Base-by-base conservation (phyloP, 257 asterid genomes). In the Capsicum baccatum region DNA sequence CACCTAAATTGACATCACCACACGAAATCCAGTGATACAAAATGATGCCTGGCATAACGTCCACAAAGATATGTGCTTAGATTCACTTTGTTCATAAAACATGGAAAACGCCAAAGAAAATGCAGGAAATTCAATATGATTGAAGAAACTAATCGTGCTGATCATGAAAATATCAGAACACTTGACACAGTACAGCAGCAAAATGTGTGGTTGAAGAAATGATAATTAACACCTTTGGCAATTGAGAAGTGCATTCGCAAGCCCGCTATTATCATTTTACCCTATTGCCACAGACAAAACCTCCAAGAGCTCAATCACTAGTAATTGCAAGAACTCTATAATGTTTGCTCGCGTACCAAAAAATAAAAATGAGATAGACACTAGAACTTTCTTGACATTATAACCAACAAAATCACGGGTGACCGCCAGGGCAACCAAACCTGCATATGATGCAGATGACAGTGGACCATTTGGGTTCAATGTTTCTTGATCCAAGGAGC, bases 161-260 rank as follows among this genome's bases (percentile, higher is more conserved):
- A 13, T 6, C 14, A 0, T 3, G 21, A 52, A 52, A 52, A 4
- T 54, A 76, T 52, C 81, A 26, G 1, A 21, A 76, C 48, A 13
- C 80, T 50, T 1, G 6, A 19, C 9, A 26, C 64, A 64, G 9
- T 52, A 52, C 81, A 6, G 47, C 13, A 21, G 63, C 81, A 21
- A 50, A 21, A 52, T 39, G 14, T 42, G 0, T 3, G 47, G 17
- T 33, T 64, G 47, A 64, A 64, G 71, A 26, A 26, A 64, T 12
- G 33, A 12, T 5, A 21, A 3, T 19, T 62, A 64, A 64, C 71
- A 33, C 3, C 47, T 64, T 64, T 2, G 37, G 81, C 62, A 52
- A 54, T 52, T 76, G 62, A 76, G 80, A 74, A 76, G 7, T 76
- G 81, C 62, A 76, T 76, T 76, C 19, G 8, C n/a, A 48, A 48